These are phyloP conservation scores for Peniophora sp. DNA, from an alignment of 1,284 basidiomycete species.

Conservation along the genomic window DNA sequence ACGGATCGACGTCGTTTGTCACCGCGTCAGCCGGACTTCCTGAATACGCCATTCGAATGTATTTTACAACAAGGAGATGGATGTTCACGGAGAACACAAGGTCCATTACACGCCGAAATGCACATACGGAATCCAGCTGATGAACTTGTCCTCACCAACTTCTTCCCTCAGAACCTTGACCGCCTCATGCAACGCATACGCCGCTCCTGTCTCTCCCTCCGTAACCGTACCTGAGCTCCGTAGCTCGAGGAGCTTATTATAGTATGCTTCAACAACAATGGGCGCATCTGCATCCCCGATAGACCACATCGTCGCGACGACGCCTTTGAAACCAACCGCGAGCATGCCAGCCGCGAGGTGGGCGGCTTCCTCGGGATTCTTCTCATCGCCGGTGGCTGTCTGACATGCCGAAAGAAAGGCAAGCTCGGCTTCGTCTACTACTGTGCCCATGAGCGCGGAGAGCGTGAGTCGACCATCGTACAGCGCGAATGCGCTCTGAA, in stretches of 20 bases:
- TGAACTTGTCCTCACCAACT: not conserved
- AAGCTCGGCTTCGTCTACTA: not conserved
- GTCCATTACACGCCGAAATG: slow-evolving; percentile 11
- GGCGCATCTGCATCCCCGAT: slow-evolving; percentile 11
- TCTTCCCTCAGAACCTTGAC: not conserved
- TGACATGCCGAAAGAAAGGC: slow-evolving; percentile 19
- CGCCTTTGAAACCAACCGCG: slow-evolving; percentile 13
- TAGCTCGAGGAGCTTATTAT: not conserved
- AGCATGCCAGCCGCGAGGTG: slow-evolving; percentile 19
- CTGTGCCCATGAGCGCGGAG: not conserved
- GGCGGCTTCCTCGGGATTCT: slow-evolving; percentile 14
- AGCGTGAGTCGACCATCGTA: slow-evolving; percentile 2
- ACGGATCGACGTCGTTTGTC: too few relatives aligned
- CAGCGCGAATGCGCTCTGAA: slow-evolving; percentile 2
- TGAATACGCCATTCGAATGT: too few relatives aligned
- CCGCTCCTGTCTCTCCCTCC: not conserved
- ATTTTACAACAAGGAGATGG: too few relatives aligned
- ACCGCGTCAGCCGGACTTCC: too few relatives aligned
- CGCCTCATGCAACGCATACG: slow-evolving; percentile 3
- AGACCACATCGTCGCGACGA: slow-evolving; percentile 19
- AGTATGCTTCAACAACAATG: not conserved
- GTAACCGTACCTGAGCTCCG: too few relatives aligned
- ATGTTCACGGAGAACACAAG: too few relatives aligned
- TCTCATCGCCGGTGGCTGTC: slow-evolving; percentile 15
- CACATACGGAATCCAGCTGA: not conserved